Evolutionary conservation across 1,284 basidiomycete species (phyloP).

Genomic region (Sanghuangporus weigelae): DNA sequence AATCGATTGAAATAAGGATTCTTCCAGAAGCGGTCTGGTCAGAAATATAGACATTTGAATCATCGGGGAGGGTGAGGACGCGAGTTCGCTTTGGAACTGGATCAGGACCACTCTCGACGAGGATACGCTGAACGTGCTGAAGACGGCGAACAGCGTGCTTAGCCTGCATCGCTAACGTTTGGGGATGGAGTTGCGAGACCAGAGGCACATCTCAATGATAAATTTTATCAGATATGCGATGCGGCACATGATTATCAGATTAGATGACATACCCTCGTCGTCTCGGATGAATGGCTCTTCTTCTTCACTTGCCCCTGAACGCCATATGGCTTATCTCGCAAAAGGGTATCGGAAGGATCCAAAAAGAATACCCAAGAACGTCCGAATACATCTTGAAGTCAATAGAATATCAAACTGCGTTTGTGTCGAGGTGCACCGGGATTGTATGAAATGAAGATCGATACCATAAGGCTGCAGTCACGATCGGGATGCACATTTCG

Average conservation of each 20-base stretch:
- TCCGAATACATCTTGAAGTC: no score
- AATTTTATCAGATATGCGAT: neutral
- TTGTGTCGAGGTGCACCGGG: no score
- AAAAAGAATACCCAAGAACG: no score
- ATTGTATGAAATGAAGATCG: no score
- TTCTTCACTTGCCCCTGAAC: no score
- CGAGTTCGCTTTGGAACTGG: neutral
- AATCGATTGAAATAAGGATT: neutral
- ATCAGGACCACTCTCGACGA: neutral
- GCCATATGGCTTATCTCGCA: no score
- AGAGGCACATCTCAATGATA: neutral
- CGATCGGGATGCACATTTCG: no score
- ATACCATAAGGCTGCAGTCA: no score
- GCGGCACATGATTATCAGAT: neutral
- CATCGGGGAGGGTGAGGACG: conserved; percentile 14
- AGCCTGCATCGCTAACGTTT: neutral
- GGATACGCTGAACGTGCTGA: conserved; percentile 8
- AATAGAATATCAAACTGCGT: no score
- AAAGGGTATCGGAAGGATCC: no score
- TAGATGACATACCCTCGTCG: neutral
- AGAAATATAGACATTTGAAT: neutral
- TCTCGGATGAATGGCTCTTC: neutral
- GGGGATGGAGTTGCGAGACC: neutral
- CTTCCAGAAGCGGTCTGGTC: conserved; percentile 19
- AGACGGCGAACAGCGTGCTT: neutral